Evolutionary conservation across 2,329 filamentous ascomycete species (phyloP), one percentile per base, ranked within the genome.

Genomic region (Taxawa tesnikishii): DNA sequence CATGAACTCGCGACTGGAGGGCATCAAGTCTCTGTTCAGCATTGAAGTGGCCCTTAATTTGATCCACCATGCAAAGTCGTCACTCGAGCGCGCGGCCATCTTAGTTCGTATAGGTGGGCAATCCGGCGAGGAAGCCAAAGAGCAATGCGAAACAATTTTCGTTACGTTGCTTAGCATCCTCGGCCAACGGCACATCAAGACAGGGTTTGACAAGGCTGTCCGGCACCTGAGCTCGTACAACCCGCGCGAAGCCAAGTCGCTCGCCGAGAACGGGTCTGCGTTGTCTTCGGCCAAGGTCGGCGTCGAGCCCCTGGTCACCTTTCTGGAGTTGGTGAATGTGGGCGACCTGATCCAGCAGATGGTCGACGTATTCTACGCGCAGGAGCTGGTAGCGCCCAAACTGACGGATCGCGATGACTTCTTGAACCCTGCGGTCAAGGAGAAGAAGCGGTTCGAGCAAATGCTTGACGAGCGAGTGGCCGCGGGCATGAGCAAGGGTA

Each of bases 391-490:
- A 5, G 72, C 75, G 1, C 73, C 81, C 10, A 82, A 82, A 47
- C 76, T 98, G 32, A 81, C 81, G 1, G 88, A 96, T 51, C 77
- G 82, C 26, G 92, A 93, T 51, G 90, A 98, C 58, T 98, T 98
- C 49, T 67, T 98, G 29, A 84, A 93, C 49, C 81, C 85, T 13
- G 83, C 87, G 0, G 81, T 82, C 18, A 79, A 94, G 46, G 87
- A 90, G 42, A 98, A 98, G 72, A 96, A 94, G 63, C 85, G 83
- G 43, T 98, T 96, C 48, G 90, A 98, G 65, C 87, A 94, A 52
- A 94, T 94, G 81, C 76, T 98, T 2, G 90, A 98, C 50, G 90
- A 96, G 58, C 83, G 83, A 38, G 90, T 98, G 6, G 90, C 90
- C 4, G 85, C 88, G 6, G 92, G 92, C 2, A 65, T 98, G 40